These are phyloP conservation scores for Syzygium oleosum DNA, from an alignment of 345 rosid genomes.

Conservation along the genomic window DNA sequence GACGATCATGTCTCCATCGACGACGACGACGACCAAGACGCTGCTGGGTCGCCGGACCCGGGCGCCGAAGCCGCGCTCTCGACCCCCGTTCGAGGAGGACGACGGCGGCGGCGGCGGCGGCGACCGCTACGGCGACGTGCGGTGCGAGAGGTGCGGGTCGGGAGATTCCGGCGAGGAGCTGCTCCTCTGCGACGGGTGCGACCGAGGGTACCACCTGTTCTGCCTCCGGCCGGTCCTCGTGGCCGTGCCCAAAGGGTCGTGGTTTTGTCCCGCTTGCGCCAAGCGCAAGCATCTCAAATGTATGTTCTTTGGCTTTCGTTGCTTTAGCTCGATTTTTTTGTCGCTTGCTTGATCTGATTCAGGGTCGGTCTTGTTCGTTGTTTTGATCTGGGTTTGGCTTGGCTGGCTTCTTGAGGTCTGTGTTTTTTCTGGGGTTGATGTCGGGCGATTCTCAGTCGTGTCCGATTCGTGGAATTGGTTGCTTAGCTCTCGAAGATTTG, in stretches of 20 bases:
- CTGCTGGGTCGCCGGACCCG: conserved; percentile 35
- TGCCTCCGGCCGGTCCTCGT: conserved; percentile 86
- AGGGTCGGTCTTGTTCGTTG: neutral
- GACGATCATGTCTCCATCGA: neutral
- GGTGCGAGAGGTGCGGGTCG: conserved; percentile 63
- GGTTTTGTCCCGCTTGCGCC: conserved; percentile 73
- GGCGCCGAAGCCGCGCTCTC: conserved; percentile 30
- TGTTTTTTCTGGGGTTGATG: neutral
- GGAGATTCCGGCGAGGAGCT: conserved; percentile 59
- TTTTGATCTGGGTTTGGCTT: neutral
- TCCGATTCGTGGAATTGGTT: neutral
- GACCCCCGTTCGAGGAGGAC: neutral
- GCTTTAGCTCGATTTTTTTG: neutral
- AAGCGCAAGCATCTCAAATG: conserved; percentile 48
- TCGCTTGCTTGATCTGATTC: neutral
- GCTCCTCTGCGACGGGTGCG: conserved; percentile 83
- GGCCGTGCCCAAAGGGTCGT: conserved; percentile 76
- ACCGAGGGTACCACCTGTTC: conserved; percentile 69
- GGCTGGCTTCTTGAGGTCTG: neutral
- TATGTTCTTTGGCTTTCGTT: conserved; percentile 17
- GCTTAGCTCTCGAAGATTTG: neutral
- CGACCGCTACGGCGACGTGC: conserved; percentile 23
- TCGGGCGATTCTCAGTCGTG: neutral
- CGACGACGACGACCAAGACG: neutral
- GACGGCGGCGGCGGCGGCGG: neutral